Evolutionary conservation across 306 rosid species (phyloP).

Genomic region (Glycine soja): DNA sequence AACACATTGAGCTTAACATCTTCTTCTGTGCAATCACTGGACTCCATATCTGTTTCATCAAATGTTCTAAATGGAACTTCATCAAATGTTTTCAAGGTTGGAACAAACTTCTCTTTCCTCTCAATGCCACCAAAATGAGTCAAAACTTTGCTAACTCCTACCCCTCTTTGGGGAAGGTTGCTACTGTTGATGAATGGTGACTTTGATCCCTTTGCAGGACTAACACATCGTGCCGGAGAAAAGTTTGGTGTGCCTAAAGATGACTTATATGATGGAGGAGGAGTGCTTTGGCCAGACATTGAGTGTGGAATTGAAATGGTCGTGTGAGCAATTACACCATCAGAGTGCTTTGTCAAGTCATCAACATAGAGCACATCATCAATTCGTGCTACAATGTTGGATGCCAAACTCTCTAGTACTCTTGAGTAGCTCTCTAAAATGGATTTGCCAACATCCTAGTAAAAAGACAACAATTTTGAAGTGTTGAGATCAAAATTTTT

Average conservation of each 20-base stretch:
- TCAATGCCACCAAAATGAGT: slow-evolving; percentile 65
- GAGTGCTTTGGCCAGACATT: too few species aligned
- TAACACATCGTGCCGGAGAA: slow-evolving; percentile 53
- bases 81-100: slow-evolving; percentile 41
- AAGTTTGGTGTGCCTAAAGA: slow-evolving; percentile 65
- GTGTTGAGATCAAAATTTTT: slow-evolving; percentile 7
- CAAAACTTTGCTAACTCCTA: slow-evolving; percentile 65
- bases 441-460: slow-evolving; percentile 88
- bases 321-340: slow-evolving; percentile 67
- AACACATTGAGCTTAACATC: slow-evolving; percentile 15
- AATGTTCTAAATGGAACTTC: slow-evolving; percentile 23
- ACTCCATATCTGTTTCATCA: slow-evolving; percentile 45
- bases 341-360: slow-evolving; percentile 75
- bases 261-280: slow-evolving; percentile 16
- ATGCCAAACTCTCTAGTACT: slow-evolving; percentile 92
- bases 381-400: slow-evolving; percentile 79
- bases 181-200: slow-evolving; percentile 52
- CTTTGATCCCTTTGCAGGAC: slow-evolving; percentile 48
- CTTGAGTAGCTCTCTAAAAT: slow-evolving; percentile 92
- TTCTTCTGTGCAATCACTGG: slow-evolving; percentile 45
- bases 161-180: slow-evolving; percentile 57
- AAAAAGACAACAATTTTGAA: slow-evolving; percentile 27
- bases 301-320: slow-evolving; percentile 51
- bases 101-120: slow-evolving; percentile 50
- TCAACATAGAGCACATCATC: slow-evolving; percentile 88